Evolutionary conservation across 108 stramenopile genomes (phyloP), one percentile per base, ranked within the genome.

Genomic region (Aurantiochytrium sp.): DNA sequence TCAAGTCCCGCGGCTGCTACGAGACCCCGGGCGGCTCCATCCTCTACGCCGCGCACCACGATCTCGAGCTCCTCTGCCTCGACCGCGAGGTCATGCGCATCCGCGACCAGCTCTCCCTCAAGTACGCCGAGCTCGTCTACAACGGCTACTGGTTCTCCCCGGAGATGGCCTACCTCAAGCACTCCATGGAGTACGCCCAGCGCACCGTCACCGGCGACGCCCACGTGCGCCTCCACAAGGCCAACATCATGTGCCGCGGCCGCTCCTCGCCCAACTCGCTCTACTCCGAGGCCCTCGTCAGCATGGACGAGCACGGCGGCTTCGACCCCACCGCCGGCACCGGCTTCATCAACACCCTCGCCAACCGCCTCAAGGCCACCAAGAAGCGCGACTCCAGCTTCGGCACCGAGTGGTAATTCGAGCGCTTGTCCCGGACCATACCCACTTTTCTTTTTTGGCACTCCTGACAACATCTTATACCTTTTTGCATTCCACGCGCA

Each of bases 121-220:
- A 98, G 91, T 99, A 97, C 91, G 93, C 98, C 37, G 94, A 97
- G 37, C 93, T 98, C 24, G 97, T 97, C 93, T 99, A 99, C 97
- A 97, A 99, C 89, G 98, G 98, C 54, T 99, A 97, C 92, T 99
- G 98, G 98, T 99, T 97, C 88, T 97, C 97, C 17, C 98, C 98
- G 15, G 98, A 99, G 92, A 98, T 99, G 98, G 98, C 98, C 55
- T 90, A 98, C 86, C 94, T 98, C 90, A 95, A 95, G 85, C 87
- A 97, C 89, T 91, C 95, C 59, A 93, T 99, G 53, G 90, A 95
- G 24, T 97, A 92, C 89, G 85, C 92, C 54, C 98, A 99, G 89
- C 89, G 94, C 55, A 95, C 97, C 91, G 97, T 99, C 12, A 92
- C 94, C 17, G 98, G 98, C 45, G 87, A 89, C 12, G 98, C 98